Conservation (phyloP, 1,284 basidiomycete genomes). For the Cutaneotrichosporon dermatis region DNA sequence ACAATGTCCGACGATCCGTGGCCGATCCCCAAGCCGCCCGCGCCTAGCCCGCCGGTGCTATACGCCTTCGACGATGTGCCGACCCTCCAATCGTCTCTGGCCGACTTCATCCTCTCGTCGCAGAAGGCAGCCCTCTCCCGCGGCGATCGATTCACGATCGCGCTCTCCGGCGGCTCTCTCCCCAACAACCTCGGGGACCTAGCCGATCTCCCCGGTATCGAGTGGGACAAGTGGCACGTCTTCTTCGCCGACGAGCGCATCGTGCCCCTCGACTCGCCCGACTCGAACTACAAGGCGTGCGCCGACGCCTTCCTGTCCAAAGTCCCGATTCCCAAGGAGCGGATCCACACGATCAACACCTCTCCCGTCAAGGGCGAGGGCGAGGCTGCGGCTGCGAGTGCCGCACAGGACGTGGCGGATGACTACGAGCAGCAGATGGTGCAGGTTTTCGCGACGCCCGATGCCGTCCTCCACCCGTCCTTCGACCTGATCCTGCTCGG, state of each 20-base stretch:
- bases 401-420: conserved; percentile 80
- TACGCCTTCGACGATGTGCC: conserved; percentile 60
- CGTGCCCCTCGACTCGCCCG: conserved; percentile 84
- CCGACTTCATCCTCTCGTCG: conserved; percentile 76
- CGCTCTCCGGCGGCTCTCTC: conserved; percentile 87
- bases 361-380: conserved; percentile 55
- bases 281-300: conserved; percentile 85
- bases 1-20: too few species aligned
- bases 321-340: conserved; percentile 63
- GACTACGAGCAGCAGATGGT: conserved; percentile 93
- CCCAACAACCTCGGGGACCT: conserved; percentile 77
- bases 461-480: conserved; percentile 85
- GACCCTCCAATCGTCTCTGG: conserved; percentile 61
- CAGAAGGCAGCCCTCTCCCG: conserved; percentile 86
- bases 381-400: conserved; percentile 32
- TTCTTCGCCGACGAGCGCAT: conserved; percentile 95
- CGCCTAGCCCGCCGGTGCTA: conserved; percentile 58
- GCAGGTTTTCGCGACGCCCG: conserved; percentile 78
- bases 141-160: conserved; percentile 84
- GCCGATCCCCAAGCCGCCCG: neutral
- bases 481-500: conserved; percentile 94
- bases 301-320: conserved; percentile 72
- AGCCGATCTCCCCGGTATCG: conserved; percentile 62
- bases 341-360: conserved; percentile 83
- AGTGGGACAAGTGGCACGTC: conserved; percentile 97